Percentiles rank a stretch among this genome's conserved stretches.
phyloP scores from a whole-genome alignment of 1,284 basidiomycete genomes.

The Meripilus lineatus region DNA sequence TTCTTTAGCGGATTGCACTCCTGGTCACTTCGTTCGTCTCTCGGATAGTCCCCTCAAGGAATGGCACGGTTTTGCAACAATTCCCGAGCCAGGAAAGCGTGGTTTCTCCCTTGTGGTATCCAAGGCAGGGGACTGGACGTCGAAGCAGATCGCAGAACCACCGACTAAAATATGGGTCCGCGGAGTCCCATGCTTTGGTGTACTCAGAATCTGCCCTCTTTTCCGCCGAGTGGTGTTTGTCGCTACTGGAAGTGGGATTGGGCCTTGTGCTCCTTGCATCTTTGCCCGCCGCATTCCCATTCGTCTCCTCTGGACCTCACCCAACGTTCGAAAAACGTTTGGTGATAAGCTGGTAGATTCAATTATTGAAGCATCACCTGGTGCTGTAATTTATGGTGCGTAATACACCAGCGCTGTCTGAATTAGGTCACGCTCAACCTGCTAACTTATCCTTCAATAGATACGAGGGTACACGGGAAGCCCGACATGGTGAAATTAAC shows the following conservation, averaged over 20 bases:
- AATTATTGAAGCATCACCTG: conserved; percentile 47
- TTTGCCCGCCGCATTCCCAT: conserved; percentile 47
- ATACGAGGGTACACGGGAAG: conserved; percentile 54
- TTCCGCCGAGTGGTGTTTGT: conserved; percentile 58
- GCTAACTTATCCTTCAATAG: conserved; percentile 22
- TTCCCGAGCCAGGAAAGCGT: conserved; percentile 44
- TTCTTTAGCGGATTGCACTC: conserved; percentile 36
- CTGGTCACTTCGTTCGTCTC: conserved; percentile 52
- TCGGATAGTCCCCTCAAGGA: conserved; percentile 50
- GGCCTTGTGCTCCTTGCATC: conserved; percentile 52
- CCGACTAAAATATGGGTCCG: conserved; percentile 53
- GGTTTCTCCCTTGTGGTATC: conserved; percentile 57
- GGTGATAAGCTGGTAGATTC: conserved; percentile 53
- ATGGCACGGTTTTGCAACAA: conserved; percentile 60
- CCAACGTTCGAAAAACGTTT: conserved; percentile 55
- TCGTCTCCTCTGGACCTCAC: conserved; percentile 54
- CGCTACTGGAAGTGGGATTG: conserved; percentile 59
- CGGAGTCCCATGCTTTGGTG: conserved; percentile 54
- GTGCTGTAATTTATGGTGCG: conserved; percentile 52
- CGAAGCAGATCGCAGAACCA: conserved; percentile 44
- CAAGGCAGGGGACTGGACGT: conserved; percentile 58
- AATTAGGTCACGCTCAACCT: conserved; percentile 1
- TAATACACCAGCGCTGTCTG: no score
- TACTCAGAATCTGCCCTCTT: conserved; percentile 51
- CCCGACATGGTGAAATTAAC: conserved; percentile 61